Conservation (phyloP, 148 eudicot species). For the Chenopodium quinoa region DNA sequence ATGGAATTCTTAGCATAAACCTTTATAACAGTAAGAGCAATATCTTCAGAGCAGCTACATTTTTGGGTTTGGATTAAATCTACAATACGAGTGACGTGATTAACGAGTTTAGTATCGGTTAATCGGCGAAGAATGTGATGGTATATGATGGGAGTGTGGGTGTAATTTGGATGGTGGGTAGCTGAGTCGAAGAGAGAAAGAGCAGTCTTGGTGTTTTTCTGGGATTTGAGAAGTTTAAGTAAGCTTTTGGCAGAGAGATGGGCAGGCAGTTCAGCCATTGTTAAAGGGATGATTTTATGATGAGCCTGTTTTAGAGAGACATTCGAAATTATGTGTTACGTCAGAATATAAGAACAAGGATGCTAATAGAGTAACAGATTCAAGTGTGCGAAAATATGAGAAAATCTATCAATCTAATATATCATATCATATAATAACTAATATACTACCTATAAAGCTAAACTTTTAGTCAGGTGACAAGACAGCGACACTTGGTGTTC, state of each 20-base stretch:
- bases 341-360: no score
- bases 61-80: constrained; percentile 46
- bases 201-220: constrained; percentile 42
- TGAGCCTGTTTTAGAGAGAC: no score
- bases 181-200: constrained; percentile 66
- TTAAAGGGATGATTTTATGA: neutral
- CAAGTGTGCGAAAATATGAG: no score
- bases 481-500: no score
- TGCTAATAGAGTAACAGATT: no score
- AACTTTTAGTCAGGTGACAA: no score
- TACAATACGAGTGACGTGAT: constrained; percentile 44
- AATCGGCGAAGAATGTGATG: constrained; percentile 80
- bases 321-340: no score
- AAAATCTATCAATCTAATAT: no score
- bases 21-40: constrained; percentile 55
- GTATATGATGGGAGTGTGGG: constrained; percentile 45
- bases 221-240: constrained; percentile 58
- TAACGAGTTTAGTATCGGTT: constrained; percentile 31
- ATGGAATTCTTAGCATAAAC: constrained; percentile 50
- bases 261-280: constrained; percentile 39
- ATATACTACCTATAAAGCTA: no score
- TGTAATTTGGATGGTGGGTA: constrained; percentile 35
- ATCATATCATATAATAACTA: no score
- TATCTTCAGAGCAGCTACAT: constrained; percentile 55
- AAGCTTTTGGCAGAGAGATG: constrained; percentile 47